Base-by-base conservation (phyloP, 768 basidiomycete genomes). In the Rhizopogon roseolus region DNA sequence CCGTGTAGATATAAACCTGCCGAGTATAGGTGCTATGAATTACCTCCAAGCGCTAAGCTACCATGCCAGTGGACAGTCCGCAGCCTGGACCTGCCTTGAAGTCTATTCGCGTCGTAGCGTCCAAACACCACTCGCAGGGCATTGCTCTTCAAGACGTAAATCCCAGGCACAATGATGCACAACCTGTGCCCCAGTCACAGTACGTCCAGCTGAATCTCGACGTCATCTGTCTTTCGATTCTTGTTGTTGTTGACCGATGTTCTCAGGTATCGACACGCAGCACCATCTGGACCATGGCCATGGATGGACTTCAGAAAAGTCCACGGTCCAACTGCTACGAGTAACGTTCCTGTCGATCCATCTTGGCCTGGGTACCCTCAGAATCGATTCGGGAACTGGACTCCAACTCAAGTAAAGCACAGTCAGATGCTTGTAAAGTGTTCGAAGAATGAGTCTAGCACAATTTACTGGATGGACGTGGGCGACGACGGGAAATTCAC, bases 241-340 rank as follows among this genome's bases (percentile, higher is more conserved):
- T 8, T 32, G n/a, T 32, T 7, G 29, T 11, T 22, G 4, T 10
- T 2, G 9, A 48, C 46, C 14, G 13, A 22, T 19, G 8, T 4
- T 32, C 19, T 13, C 32, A 59, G 60, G 6, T 61, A 62, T 52
- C 52, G 62, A 16, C 61, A 62, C 29, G 61, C 60, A 4, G 55
- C 59, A n/a, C 62, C 63, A 9, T 61, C 61, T 22, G 69, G 66
- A 6, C 71, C 67, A 11, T 72, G 71, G 70, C 69, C 69, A 14
- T 72, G 71, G 71, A 59, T 57, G 55, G 60, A 62, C 32, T 53
- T 63, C 5, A 32, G 34, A 11, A 36, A 53, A 13, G 28, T 22
- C n/a, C 52, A 36, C 10, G 34, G 3, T 10, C 10, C 5, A 5
- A 36, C 34, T 36, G 34, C 34, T 36, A 36, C 9, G 10, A 13